Evolutionary conservation across 148 eudicot species (phyloP).

Genomic region (Cornus kousa): DNA sequence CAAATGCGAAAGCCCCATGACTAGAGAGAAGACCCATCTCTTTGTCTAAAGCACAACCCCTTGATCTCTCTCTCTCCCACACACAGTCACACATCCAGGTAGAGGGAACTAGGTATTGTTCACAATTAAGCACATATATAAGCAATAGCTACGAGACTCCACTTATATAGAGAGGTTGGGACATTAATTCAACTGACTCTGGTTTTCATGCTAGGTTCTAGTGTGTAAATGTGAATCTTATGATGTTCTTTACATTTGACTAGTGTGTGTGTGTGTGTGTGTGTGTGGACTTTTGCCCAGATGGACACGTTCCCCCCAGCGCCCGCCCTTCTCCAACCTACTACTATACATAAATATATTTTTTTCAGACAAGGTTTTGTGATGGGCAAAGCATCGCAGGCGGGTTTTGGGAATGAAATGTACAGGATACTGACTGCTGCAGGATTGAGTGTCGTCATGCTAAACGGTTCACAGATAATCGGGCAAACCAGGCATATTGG

Average conservation of each 20-base stretch:
- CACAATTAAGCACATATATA: conserved; percentile 3
- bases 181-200: background rate
- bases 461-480: conserved; percentile 83
- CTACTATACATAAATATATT: no score
- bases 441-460: conserved; percentile 76
- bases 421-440: conserved; percentile 85
- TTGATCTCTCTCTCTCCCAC: no score
- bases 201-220: no score
- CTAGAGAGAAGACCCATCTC: conserved; percentile 21
- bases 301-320: no score
- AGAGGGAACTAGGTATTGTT: background rate
- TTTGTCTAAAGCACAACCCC: background rate
- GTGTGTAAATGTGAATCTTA: no score
- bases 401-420: conserved; percentile 93
- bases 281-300: no score
- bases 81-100: no score
- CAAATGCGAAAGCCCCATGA: conserved; percentile 63
- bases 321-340: no score
- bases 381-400: conserved; percentile 83
- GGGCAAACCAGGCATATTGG: conserved; percentile 99
- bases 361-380: conserved; percentile 85
- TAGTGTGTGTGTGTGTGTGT: no score
- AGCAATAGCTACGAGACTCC: background rate
- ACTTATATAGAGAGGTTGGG: conserved; percentile 10
- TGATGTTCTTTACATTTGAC: no score